Percentiles rank a stretch among this genome's conserved stretches.
Conservation (phyloP, 2,329 filamentous ascomycete species). For the Leptographium procerum region DNA sequence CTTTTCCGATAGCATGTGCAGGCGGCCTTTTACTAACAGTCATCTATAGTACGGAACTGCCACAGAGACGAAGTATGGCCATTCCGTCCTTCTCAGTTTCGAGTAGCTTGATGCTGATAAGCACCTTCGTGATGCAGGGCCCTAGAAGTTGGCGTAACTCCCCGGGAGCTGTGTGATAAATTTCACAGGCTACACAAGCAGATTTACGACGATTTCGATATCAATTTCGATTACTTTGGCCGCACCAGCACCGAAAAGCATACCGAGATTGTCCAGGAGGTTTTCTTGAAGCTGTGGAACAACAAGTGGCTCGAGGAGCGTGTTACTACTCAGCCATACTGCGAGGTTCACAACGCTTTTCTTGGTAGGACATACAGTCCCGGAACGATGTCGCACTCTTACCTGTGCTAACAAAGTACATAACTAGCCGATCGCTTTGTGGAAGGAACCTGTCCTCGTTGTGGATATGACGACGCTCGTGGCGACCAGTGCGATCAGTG, state of each 20-base stretch:
- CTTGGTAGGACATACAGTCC: conserved; percentile 36
- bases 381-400: background rate
- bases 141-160: conserved; percentile 71
- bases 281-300: conserved; percentile 77
- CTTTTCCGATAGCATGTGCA: background rate
- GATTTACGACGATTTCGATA: conserved; percentile 93
- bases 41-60: conserved; percentile 64
- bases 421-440: conserved; percentile 72
- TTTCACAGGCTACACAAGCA: conserved; percentile 82
- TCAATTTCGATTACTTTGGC: conserved; percentile 90
- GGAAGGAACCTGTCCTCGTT: conserved; percentile 66
- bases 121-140: conserved; percentile 31
- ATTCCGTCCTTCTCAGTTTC: no score
- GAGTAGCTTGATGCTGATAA: background rate
- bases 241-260: conserved; percentile 82
- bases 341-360: conserved; percentile 56
- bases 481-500: conserved; percentile 58
- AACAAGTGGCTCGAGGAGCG: conserved; percentile 84
- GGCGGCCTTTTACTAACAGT: conserved; percentile 23
- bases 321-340: conserved; percentile 82
- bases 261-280: conserved; percentile 84
- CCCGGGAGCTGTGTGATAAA: conserved; percentile 73
- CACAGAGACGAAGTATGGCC: conserved; percentile 64
- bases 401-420: background rate
- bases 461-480: conserved; percentile 58